Percentiles rank a stretch among this genome's conserved stretches.
phyloP scores from a whole-genome alignment of 352 stramenopile species.

The Globisporangium camurandrum region DNA sequence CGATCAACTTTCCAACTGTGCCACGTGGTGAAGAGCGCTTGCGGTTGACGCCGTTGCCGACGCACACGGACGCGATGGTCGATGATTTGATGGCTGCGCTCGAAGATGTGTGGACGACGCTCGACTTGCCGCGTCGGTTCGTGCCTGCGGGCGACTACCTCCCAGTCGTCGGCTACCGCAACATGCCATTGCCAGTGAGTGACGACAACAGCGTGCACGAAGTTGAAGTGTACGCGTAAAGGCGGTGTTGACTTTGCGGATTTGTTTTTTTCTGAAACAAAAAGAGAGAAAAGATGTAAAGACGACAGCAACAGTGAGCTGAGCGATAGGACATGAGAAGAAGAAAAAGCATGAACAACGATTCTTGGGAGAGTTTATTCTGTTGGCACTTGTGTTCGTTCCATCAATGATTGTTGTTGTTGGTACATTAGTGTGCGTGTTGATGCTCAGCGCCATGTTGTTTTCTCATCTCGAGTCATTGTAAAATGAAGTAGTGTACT shows the following conservation, averaged over 20 bases:
- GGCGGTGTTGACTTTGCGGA: not conserved
- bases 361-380: too few relatives aligned
- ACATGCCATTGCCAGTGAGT: conserved; percentile 32
- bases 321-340: not conserved
- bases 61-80: conserved; percentile 87
- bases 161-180: conserved; percentile 75
- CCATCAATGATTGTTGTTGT: not conserved
- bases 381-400: too few relatives aligned
- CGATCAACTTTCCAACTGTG: conserved; percentile 90
- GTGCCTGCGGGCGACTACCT: conserved; percentile 59
- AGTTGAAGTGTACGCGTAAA: conserved; percentile 32
- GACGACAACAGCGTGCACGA: conserved; percentile 18
- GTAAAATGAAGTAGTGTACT: too few relatives aligned
- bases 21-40: conserved; percentile 86
- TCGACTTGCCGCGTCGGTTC: conserved; percentile 69
- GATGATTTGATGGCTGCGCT: conserved; percentile 75
- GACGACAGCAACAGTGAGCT: too few relatives aligned
- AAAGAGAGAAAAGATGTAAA: too few relatives aligned
- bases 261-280: too few relatives aligned
- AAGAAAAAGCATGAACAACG: not conserved
- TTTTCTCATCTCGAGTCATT: too few relatives aligned
- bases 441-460: too few relatives aligned
- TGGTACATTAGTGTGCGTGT: not conserved
- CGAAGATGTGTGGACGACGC: conserved; percentile 82
- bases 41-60: conserved; percentile 77